phyloP scores from a whole-genome alignment of 208 protist genomes.

The Crithidia expoeki region DNA sequence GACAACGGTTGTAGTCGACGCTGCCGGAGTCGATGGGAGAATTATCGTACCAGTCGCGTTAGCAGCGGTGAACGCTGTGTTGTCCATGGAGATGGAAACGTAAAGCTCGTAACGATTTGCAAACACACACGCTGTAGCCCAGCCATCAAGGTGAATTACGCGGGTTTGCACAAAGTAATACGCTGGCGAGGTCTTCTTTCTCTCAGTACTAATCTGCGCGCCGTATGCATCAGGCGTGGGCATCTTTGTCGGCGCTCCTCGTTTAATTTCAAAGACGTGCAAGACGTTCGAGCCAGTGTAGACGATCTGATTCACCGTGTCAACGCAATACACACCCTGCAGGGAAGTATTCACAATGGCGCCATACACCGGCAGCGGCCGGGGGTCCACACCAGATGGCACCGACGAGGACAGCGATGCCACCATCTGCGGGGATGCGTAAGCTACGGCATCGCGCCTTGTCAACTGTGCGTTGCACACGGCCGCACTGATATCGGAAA shows the following conservation, averaged over 20 bases:
- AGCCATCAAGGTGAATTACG: constrained; percentile 5
- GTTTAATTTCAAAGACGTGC: constrained; percentile 9
- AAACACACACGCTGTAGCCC: constrained; percentile 41
- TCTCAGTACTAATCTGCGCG: background rate
- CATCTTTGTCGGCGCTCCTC: background rate
- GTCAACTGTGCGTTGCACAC: background rate
- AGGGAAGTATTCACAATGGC: background rate
- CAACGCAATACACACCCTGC: constrained; percentile 25
- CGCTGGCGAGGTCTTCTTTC: too few species aligned
- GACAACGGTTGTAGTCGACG: too few species aligned
- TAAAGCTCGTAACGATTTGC: constrained; percentile 34
- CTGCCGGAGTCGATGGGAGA: too few species aligned
- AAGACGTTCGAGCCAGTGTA: constrained; percentile 31
- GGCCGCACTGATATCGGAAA: background rate
- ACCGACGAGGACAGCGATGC: background rate
- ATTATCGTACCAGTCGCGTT: background rate
- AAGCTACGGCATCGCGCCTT: background rate
- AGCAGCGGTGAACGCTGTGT: background rate
- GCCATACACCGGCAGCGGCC: constrained; percentile 13
- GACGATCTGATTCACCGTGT: constrained; percentile 13
- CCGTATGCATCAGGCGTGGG: background rate
- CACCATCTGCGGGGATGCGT: background rate
- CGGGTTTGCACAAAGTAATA: constrained; percentile 5
- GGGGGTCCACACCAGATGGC: background rate
- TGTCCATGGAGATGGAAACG: background rate